Evolutionary conservation across 768 basidiomycete genomes (phyloP).

Genomic region (Boletus eberwhitei): DNA sequence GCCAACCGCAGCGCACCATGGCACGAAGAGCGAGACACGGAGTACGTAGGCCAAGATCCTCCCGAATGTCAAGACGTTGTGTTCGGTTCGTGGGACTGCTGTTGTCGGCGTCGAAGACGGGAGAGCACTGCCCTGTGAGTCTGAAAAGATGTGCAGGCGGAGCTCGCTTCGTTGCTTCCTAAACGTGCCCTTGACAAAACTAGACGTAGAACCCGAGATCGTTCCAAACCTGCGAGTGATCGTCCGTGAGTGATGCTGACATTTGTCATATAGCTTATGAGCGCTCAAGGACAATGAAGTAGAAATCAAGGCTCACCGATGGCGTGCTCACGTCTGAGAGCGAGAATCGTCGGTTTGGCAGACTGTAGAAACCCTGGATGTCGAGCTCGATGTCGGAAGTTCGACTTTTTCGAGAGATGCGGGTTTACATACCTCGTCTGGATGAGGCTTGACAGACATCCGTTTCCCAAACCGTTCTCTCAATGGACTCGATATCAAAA

Average conservation of each 20-base stretch:
- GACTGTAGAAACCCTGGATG: constrained; percentile 23
- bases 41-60: constrained; percentile 1
- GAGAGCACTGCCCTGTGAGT: background rate
- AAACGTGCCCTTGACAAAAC: background rate
- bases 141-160: constrained; percentile 15
- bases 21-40: constrained; percentile 29
- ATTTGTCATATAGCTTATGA: background rate
- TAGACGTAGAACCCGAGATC: constrained; percentile 20
- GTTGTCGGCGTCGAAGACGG: background rate
- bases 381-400: background rate
- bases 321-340: constrained; percentile 19
- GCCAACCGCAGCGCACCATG: constrained; percentile 37
- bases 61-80: background rate
- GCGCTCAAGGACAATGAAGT: background rate
- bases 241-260: background rate
- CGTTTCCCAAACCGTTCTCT: constrained; percentile 31
- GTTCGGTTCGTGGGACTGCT: background rate
- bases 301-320: constrained; percentile 11
- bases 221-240: constrained; percentile 25
- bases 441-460: constrained; percentile 22
- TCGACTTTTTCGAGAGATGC: background rate
- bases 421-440: constrained; percentile 26
- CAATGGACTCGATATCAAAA: constrained; percentile 24
- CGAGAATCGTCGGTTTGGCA: constrained; percentile 31
- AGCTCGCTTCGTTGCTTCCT: constrained; percentile 10